Conservation (phyloP, 805 yeast genomes). For the Kazachstania psychrophila region DNA sequence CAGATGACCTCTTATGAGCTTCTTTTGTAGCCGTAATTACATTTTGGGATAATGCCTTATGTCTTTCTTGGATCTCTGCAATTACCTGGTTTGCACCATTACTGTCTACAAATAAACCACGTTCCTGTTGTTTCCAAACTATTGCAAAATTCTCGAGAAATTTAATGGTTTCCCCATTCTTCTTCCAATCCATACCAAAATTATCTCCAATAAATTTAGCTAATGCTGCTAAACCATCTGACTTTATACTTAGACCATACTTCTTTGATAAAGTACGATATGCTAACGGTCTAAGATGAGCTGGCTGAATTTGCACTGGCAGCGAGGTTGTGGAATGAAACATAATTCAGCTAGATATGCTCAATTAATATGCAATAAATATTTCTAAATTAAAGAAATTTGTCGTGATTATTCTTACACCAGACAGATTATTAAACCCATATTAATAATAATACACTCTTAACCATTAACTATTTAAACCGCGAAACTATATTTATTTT, state of each 20-base stretch:
- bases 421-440: no score
- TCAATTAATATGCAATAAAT: no score
- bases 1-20: neutral
- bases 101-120: constrained; percentile 80
- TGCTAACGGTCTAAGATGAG: constrained; percentile 83
- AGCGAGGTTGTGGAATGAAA: constrained; percentile 34
- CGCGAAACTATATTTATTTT: no score
- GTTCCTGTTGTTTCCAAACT: constrained; percentile 80
- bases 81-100: constrained; percentile 56
- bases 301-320: constrained; percentile 71
- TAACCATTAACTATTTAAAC: no score
- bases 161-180: constrained; percentile 17
- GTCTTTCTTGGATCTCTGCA: constrained; percentile 40
- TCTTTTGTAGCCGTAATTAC: neutral
- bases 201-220: constrained; percentile 67
- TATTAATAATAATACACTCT: no score
- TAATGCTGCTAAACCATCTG: constrained; percentile 66
- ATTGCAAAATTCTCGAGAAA: constrained; percentile 67
- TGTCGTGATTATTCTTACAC: no score
- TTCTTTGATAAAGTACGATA: constrained; percentile 85
- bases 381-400: no score
- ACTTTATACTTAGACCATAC: constrained; percentile 81
- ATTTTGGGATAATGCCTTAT: constrained; percentile 11
- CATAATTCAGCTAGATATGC: no score
- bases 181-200: constrained; percentile 82